A percentile compares a stretch with the other conserved stretches of the same genome.
phyloP scores from a whole-genome alignment of 2,329 filamentous ascomycete genomes.

The Penicillium sp. region DNA sequence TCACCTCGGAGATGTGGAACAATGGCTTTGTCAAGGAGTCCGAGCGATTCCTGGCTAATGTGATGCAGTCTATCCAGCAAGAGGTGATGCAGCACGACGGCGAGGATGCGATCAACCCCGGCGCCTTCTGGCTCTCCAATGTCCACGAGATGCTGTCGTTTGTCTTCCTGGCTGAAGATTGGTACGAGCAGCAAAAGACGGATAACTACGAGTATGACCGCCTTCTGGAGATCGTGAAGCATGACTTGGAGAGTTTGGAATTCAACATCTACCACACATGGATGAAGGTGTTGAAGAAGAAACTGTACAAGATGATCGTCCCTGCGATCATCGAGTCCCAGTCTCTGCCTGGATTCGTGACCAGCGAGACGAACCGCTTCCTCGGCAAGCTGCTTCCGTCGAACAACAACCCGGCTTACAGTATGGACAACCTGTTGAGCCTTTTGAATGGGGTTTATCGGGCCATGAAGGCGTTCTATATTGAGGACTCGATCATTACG shows the following conservation, averaged over 20 bases:
- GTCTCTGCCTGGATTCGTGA: slow-evolving; percentile 96
- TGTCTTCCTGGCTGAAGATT: slow-evolving; percentile 97
- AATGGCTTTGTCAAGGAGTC: slow-evolving; percentile 99
- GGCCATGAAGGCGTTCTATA: slow-evolving; percentile 97
- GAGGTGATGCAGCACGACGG: slow-evolving; percentile 99
- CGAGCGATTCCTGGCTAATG: slow-evolving; percentile 96
- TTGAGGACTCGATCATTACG: slow-evolving; percentile 93
- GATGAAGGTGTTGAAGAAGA: slow-evolving; percentile 99
- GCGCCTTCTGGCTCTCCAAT: slow-evolving; percentile 98
- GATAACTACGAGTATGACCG: slow-evolving; percentile 99
- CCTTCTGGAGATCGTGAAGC: slow-evolving; percentile 96
- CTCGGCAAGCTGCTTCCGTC: slow-evolving; percentile 92
- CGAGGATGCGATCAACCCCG: slow-evolving; percentile 94
- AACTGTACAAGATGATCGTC: slow-evolving; percentile 99
- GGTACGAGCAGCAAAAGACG: slow-evolving; percentile 99
- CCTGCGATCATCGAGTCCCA: slow-evolving; percentile 99
- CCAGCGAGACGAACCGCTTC: slow-evolving; percentile 97
- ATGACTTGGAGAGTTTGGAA: slow-evolving; percentile 95
- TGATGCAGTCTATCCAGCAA: slow-evolving; percentile 99
- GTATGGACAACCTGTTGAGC: slow-evolving; percentile 98
- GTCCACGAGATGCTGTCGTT: slow-evolving; percentile 99
- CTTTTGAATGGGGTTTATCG: slow-evolving; percentile 96
- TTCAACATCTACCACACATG: slow-evolving; percentile 99
- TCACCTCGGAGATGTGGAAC: slow-evolving; percentile 99
- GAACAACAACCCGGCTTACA: slow-evolving; percentile 91